Evolutionary conservation across 768 basidiomycete genomes (phyloP), one percentile per base, ranked within the genome.

Genomic region (Calocybe cyanea): DNA sequence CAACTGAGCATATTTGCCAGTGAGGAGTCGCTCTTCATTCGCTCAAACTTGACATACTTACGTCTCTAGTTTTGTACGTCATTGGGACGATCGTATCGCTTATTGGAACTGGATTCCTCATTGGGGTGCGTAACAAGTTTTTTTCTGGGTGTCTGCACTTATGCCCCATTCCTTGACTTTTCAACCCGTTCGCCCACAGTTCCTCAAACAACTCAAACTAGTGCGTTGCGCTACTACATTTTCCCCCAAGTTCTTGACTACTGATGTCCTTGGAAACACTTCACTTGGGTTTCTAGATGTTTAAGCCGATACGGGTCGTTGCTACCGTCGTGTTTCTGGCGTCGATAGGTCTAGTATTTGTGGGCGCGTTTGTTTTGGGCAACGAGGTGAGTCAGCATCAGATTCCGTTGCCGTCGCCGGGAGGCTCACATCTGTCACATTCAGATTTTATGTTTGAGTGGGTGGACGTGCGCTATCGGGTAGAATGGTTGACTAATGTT

Each of bases 251-350:
- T 28, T 28, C 11, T 28, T 5, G 11, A 28, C 11, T 28, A n/a
- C n/a, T n/a, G n/a, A n/a, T n/a, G n/a, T n/a, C n/a, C 1, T 32
- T 3, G 9, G 36, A 35, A 23, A 34, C 38, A 41, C 17, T n/a
- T 35, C 14, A 35, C 34, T 32, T 32, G 31, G 35, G 21, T n/a
- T 17, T 41, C 5, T 54, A 92, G 91, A 94, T 94, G 92, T 95
- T 95, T 77, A 93, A 93, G 65, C 88, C 92, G 40, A 79, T 95
- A 17, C 90, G 93, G 41, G 66, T 95, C 5, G 67, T 89, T 15
- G 92, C 93, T 2, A 81, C 90, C 1, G 62, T 92, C 48, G 59
- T 93, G 28, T 81, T 95, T 62, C 61, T 97, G 10, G 86, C 65
- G 1, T 82, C 85, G 13, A 89, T 96, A 50, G 85, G 64, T 7